phyloP scores from a whole-genome alignment of 202 grass and related monocot genomes.

The Saccharum hybrid region DNA sequence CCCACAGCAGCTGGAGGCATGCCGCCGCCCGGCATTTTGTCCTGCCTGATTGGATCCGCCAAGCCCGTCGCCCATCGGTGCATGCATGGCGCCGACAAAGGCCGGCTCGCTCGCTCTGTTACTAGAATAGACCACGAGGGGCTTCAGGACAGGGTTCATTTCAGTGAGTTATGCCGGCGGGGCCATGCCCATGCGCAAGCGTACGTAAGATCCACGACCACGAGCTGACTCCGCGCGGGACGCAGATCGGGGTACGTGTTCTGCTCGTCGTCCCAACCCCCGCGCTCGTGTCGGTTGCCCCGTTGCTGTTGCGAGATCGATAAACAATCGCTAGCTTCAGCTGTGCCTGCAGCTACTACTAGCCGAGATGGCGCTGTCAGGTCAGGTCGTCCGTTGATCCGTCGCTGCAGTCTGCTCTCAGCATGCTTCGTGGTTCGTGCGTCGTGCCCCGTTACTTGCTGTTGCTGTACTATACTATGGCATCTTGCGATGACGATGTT shows the following conservation, averaged over 20 bases:
- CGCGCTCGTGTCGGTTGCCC: conserved; percentile 24
- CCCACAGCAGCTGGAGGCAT: background rate
- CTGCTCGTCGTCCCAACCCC: background rate
- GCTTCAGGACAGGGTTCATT: too few relatives aligned
- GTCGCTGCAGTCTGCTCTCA: conserved; percentile 7
- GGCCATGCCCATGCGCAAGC: too few relatives aligned
- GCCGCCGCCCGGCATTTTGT: background rate
- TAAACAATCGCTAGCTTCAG: conserved; percentile 13
- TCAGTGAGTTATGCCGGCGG: too few relatives aligned
- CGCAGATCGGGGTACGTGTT: too few relatives aligned
- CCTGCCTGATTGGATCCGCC: conserved; percentile 8
- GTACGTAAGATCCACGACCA: too few relatives aligned
- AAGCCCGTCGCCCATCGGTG: background rate
- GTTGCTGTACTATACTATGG: too few relatives aligned
- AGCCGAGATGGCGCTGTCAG: conserved; percentile 1
- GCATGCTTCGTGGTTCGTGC: too few relatives aligned
- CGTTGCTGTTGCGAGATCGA: background rate
- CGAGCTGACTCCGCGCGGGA: too few relatives aligned
- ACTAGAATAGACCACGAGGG: too few relatives aligned
- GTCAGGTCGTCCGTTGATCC: conserved; percentile 10
- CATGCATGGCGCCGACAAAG: background rate
- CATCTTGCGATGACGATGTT: too few relatives aligned
- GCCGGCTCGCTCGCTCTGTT: too few relatives aligned
- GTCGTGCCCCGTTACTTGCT: too few relatives aligned
- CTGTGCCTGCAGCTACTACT: background rate